Percentiles rank a stretch among this genome's conserved stretches.
These are phyloP conservation scores for Hypoxylon rickii DNA, from an alignment of 495 filamentous ascomycete species.

Conservation along the genomic window DNA sequence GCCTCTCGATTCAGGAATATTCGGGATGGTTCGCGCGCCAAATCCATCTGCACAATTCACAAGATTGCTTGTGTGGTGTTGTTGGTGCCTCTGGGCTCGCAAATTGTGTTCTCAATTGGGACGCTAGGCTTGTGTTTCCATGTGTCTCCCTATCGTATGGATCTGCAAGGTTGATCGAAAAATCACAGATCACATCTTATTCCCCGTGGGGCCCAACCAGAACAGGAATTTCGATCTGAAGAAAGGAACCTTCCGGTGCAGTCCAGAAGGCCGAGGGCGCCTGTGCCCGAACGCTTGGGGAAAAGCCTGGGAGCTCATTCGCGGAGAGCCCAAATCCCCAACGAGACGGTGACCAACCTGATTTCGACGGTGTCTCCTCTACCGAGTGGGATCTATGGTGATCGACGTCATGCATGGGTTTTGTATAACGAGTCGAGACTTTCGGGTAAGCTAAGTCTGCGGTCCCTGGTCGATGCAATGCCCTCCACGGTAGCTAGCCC, in stretches of 20 bases:
- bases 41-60: background rate
- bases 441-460: conserved; percentile 19
- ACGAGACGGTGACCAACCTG: conserved; percentile 13
- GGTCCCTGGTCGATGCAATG: conserved; percentile 13
- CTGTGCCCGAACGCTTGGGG: conserved; percentile 13
- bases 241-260: conserved; percentile 12
- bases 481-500: conserved; percentile 2
- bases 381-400: conserved; percentile 24
- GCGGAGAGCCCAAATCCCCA: conserved; percentile 20
- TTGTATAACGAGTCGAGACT: conserved; percentile 24
- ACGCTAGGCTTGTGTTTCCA: conserved; percentile 25
- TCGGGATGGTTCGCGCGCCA: conserved; percentile 25
- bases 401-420: conserved; percentile 33
- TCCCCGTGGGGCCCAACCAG: conserved; percentile 20
- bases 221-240: conserved; percentile 17
- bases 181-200: conserved; percentile 21
- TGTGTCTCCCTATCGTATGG: conserved; percentile 21
- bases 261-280: conserved; percentile 3
- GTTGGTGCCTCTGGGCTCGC: conserved; percentile 10
- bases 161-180: conserved; percentile 31
- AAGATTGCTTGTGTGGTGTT: conserved; percentile 14
- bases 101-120: conserved; percentile 16
- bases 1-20: background rate
- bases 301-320: conserved; percentile 22
- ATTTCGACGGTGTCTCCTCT: conserved; percentile 5